Evolutionary conservation across 2,329 filamentous ascomycete genomes (phyloP).

Genomic region (Elsinoe perseae): DNA sequence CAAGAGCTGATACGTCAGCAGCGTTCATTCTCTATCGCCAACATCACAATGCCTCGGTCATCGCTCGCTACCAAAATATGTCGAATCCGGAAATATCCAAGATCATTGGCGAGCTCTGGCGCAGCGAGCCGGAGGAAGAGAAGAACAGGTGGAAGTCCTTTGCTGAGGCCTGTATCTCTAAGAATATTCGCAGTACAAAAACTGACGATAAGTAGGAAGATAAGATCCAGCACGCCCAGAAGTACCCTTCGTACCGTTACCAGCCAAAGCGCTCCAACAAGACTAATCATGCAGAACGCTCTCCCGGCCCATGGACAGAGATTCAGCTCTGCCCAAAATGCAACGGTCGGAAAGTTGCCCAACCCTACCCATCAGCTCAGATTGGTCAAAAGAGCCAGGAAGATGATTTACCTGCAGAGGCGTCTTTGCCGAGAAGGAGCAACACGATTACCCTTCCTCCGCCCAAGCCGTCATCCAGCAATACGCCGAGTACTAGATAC

Average conservation of each 20-base stretch:
- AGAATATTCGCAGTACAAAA: too few relatives aligned
- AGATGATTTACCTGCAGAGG: conserved; percentile 22
- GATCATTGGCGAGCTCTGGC: conserved; percentile 92
- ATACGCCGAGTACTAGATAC: conserved; percentile 31
- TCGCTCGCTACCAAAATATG: conserved; percentile 74
- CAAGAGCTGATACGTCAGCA: conserved; percentile 39
- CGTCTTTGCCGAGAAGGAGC: conserved; percentile 7
- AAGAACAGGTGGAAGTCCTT: conserved; percentile 83
- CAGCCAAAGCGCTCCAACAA: conserved; percentile 57
- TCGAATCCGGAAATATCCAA: conserved; percentile 96
- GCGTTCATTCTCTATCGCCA: conserved; percentile 97
- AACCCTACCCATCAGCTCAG: conserved; percentile 29
- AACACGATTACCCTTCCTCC: conserved; percentile 22
- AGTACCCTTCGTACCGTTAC: conserved; percentile 92
- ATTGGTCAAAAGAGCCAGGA: conserved; percentile 16
- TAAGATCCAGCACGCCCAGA: conserved; percentile 77
- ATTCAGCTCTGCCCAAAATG: conserved; percentile 59
- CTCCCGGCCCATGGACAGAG: conserved; percentile 27
- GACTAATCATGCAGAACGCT: conserved; percentile 21
- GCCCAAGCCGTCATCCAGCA: conserved; percentile 26
- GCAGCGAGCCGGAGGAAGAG: conserved; percentile 61
- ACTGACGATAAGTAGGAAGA: conserved; percentile 54
- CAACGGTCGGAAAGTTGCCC: conserved; percentile 51
- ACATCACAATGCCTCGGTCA: conserved; percentile 76
- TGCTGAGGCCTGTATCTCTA: conserved; percentile 68